These are phyloP conservation scores for Sclerotinia spermophila DNA, from an alignment of 2,329 filamentous ascomycete genomes.

Conservation along the genomic window DNA sequence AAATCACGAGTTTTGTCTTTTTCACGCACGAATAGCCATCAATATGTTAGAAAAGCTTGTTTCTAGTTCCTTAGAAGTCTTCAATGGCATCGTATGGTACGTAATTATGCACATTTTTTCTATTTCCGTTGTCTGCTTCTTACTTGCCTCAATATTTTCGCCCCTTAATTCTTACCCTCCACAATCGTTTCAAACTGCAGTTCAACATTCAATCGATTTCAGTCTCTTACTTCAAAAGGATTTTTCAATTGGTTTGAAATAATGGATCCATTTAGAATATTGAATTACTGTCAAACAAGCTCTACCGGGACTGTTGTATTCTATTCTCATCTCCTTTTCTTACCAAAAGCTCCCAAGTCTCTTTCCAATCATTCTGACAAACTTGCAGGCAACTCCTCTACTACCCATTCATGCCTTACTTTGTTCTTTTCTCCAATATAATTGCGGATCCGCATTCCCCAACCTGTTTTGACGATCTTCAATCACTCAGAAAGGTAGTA, in stretches of 20 bases:
- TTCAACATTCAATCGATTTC: not conserved
- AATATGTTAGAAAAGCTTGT: conserved; percentile 21
- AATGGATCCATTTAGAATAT: not conserved
- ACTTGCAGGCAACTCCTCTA: conserved; percentile 23
- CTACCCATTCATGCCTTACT: conserved; percentile 24
- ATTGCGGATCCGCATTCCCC: conserved; percentile 18
- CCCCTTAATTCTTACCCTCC: not conserved
- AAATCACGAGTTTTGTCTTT: conserved; percentile 17
- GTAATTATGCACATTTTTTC: not conserved
- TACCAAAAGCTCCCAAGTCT: no score
- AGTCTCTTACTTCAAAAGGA: not conserved
- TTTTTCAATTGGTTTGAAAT: not conserved
- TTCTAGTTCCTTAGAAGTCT: conserved; percentile 19
- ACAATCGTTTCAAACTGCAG: not conserved
- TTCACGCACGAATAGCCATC: conserved; percentile 21
- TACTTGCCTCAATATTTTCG: not conserved
- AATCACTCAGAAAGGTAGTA: conserved; percentile 19
- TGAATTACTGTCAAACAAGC: not conserved
- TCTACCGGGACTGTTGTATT: not conserved
- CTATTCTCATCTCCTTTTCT: not conserved
- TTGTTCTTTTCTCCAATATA: conserved; percentile 22
- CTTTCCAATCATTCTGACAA: not conserved
- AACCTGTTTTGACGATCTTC: conserved; percentile 18
- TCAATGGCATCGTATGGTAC: conserved; percentile 24
- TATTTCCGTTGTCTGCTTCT: not conserved